These are phyloP conservation scores for Agarophyton chilense DNA, from an alignment of 23 red algal genomes.

Conservation along the genomic window DNA sequence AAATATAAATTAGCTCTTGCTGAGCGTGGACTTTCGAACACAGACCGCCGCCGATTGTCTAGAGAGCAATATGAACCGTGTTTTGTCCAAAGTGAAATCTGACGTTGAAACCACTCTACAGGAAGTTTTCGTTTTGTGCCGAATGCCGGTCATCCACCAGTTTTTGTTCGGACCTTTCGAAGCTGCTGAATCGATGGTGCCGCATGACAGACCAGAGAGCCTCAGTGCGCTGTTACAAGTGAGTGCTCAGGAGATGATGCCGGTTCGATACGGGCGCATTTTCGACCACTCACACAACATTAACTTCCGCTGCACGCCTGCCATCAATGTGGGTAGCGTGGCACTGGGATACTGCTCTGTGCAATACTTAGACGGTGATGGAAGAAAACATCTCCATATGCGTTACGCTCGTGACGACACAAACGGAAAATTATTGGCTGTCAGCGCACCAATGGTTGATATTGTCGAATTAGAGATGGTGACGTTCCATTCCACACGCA, in stretches of 20 bases:
- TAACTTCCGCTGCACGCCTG: constrained; percentile 38
- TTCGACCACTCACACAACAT: constrained; percentile 48
- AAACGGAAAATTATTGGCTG: constrained; percentile 12
- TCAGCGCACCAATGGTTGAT: constrained; percentile 4
- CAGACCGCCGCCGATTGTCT: constrained; percentile 14
- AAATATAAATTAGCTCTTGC: no score
- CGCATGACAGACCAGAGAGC: constrained; percentile 15
- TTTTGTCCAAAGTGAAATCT: not conserved
- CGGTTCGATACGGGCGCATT: constrained; percentile 37
- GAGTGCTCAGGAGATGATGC: constrained; percentile 31
- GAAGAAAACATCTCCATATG: constrained; percentile 2
- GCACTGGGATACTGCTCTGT: constrained; percentile 24
- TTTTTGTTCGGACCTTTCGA: constrained; percentile 27
- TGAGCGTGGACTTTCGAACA: not conserved
- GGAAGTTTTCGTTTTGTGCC: constrained; percentile 43
- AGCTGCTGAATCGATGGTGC: not conserved
- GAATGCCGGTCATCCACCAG: constrained; percentile 28
- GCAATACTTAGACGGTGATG: constrained; percentile 28
- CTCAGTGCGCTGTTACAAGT: constrained; percentile 30
- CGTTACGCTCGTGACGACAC: constrained; percentile 48
- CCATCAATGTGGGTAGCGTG: constrained; percentile 32
- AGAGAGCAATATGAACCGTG: not conserved
- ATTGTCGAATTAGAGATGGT: constrained; percentile 27
- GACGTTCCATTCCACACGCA: constrained; percentile 22
- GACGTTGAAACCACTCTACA: constrained; percentile 7